Conservation (phyloP, 2,329 filamentous ascomycete species). For the Sarocladium strictum region DNA sequence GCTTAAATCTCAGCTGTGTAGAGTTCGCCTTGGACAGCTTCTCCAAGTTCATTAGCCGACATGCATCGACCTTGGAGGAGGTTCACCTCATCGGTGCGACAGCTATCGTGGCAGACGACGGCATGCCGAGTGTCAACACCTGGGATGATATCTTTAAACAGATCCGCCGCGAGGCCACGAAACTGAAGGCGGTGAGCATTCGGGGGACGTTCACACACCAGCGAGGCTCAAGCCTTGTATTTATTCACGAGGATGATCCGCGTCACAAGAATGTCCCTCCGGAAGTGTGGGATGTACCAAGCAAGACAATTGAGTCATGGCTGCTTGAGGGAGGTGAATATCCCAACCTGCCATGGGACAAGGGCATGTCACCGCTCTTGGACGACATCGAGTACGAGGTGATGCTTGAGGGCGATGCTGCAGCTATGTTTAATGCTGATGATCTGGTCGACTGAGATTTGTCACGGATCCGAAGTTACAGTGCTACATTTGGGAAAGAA, state of each 20-base stretch:
- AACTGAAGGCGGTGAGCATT: background rate
- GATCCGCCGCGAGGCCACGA: background rate
- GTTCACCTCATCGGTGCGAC: conserved; percentile 12
- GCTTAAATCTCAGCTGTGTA: conserved; percentile 12
- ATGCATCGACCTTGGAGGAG: conserved; percentile 14
- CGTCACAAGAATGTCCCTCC: conserved; percentile 1
- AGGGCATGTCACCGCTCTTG: background rate
- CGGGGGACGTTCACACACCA: background rate
- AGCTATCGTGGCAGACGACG: conserved; percentile 11
- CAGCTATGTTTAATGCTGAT: background rate
- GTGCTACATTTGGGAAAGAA: too few relatives aligned
- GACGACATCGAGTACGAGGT: conserved; percentile 6
- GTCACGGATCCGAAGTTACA: too few relatives aligned
- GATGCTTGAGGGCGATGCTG: background rate
- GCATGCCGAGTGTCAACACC: conserved; percentile 4
- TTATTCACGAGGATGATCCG: conserved; percentile 3
- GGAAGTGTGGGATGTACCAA: background rate
- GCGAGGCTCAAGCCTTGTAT: background rate
- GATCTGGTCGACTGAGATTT: background rate
- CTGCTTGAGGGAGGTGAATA: background rate
- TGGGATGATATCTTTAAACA: conserved; percentile 7
- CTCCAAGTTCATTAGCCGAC: conserved; percentile 13
- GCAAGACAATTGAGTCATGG: conserved; percentile 1
- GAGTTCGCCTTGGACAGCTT: conserved; percentile 15
- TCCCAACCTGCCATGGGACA: conserved; percentile 4